Base-by-base conservation (phyloP, 139 green algal genomes). In the Chlorella sp. region DNA sequence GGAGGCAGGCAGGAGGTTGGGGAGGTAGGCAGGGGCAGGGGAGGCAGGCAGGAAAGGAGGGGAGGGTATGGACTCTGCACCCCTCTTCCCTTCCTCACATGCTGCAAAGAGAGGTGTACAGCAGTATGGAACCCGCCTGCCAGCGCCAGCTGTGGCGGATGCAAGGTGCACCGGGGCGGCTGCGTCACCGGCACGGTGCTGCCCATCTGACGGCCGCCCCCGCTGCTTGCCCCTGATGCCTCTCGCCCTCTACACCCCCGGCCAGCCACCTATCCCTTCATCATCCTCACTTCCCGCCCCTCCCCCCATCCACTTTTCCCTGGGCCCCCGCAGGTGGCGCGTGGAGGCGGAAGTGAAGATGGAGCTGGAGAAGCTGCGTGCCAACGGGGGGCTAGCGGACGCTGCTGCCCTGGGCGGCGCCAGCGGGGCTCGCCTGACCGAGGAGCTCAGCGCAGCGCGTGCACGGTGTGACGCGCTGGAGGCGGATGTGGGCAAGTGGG, bases 341-440 rank as follows among this genome's bases (percentile, higher is more conserved):
- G 91, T 93, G 60, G 91, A 92, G 68, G 91, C 91, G 0, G 91
- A 93, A 79, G 91, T 93, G 21, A 93, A 91, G 89, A 57, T 93
- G 77, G 84, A 68, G 39, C 64, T 92, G 61, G 91, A 93, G 39
- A 42, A 66, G 48, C 37, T 89, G 36, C 34, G 37, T 16, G 40
- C 40, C 60, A 71, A 53, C 61, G 85, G 85, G 40, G 69, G n/a
- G 14, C 30, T 37, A 37, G 48, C 48, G 9, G 64, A 73, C 37
- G 83, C 37, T 24, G 83, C 83, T 0, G 64, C 37, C 66, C 1
- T 28, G 24, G 64, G 40, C 22, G 82, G 82, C 64, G 64, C 57
- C 18, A 60, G 57, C 7, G 82, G 42, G 34, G 83, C 34, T 3
- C 64, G 32, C 73, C 15, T 85, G 15, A 42, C 39, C 24, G 87